Evolutionary conservation across 2,329 filamentous ascomycete genomes (phyloP).

Genomic region (Fusarium kyushuense): DNA sequence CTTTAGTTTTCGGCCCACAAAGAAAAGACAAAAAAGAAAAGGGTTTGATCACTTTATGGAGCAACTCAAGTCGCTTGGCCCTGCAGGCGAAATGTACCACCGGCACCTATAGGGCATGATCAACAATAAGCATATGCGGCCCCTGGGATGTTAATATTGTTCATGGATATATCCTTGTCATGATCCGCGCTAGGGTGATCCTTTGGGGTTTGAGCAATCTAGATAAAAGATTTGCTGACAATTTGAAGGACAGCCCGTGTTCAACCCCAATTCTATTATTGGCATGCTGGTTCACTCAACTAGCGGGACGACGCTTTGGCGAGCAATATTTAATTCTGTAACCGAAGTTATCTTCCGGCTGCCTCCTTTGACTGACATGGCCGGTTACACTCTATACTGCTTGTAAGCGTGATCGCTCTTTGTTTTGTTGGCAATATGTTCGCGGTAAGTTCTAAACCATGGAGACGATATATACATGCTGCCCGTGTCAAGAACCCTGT

Average conservation of each 20-base stretch:
- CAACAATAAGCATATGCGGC: not conserved
- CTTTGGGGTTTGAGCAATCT: not conserved
- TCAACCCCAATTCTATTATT: not conserved
- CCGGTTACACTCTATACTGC: not conserved
- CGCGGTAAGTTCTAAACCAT: not conserved
- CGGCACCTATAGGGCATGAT: not conserved
- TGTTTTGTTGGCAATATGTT: not conserved
- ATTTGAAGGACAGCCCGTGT: not conserved
- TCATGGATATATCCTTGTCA: slow-evolving; percentile 8
- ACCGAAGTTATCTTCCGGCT: not conserved
- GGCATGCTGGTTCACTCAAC: not conserved
- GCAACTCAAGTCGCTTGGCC: slow-evolving; percentile 1
- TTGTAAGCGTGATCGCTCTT: not conserved
- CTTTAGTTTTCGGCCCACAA: not conserved
- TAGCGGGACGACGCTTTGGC: too few species aligned
- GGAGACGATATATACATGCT: not conserved
- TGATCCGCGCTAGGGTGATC: not conserved
- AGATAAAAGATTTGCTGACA: not conserved
- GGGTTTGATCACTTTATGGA: not conserved
- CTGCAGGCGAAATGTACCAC: not conserved
- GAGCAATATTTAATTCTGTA: not conserved
- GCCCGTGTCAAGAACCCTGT: not conserved
- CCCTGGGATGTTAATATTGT: not conserved
- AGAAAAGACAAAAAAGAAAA: not conserved
- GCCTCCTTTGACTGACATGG: not conserved